These are phyloP conservation scores for Flaveria brownii DNA, from an alignment of 129 eudicot genomes.

Conservation along the genomic window DNA sequence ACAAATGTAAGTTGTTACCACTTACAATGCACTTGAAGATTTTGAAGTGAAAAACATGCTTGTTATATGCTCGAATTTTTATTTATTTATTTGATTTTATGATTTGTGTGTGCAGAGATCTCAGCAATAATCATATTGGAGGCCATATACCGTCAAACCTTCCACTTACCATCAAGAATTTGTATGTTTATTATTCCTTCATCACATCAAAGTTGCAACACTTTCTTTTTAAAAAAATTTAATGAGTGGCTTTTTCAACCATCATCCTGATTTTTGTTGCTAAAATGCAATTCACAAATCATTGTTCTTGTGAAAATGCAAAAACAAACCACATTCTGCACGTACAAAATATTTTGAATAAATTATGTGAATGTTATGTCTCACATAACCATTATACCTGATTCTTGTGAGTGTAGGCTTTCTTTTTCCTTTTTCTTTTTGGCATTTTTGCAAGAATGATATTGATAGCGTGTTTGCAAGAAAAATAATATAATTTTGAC, in stretches of 20 bases:
- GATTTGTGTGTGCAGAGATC: conserved; percentile 49
- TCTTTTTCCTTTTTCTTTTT: too few species aligned
- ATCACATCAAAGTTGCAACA: background rate
- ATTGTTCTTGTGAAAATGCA: conserved; percentile 3
- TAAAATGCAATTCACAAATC: background rate
- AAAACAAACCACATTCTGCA: background rate
- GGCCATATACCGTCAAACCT: conserved; percentile 73
- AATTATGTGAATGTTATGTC: too few species aligned
- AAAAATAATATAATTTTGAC: too few species aligned
- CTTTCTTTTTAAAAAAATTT: background rate
- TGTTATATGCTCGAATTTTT: background rate
- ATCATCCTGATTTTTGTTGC: background rate
- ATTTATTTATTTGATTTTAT: background rate
- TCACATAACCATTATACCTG: too few species aligned
- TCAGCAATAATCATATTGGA: conserved; percentile 88
- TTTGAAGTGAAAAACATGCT: background rate
- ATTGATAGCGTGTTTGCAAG: too few species aligned
- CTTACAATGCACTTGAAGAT: background rate
- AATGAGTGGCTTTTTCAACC: background rate
- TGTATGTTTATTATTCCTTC: conserved; percentile 54
- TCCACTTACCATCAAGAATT: conserved; percentile 66
- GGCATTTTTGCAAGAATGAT: too few species aligned
- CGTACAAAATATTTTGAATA: too few species aligned
- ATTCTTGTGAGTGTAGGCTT: too few species aligned
- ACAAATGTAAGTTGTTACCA: conserved; percentile 58